Conservation (phyloP, 768 basidiomycete species). For the Suillus alpinus region DNA sequence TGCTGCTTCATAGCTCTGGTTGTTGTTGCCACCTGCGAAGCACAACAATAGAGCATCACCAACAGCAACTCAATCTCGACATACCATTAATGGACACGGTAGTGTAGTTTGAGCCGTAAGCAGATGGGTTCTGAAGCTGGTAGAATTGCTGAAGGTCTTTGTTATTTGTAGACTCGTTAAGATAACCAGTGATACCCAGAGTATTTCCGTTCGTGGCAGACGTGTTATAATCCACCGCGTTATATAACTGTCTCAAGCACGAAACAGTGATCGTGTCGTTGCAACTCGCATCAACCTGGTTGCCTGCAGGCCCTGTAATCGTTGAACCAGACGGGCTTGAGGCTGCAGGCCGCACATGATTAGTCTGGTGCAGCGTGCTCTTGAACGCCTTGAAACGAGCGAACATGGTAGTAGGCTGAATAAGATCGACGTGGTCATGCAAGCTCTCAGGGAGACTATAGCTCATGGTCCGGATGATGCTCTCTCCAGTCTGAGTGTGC, state of each 20-base stretch:
- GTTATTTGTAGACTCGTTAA: slow-evolving; percentile 50
- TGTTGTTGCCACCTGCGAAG: slow-evolving; percentile 54
- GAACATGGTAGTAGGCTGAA: slow-evolving; percentile 75
- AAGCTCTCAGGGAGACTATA: slow-evolving; percentile 65
- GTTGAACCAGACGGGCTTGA: slow-evolving; percentile 11
- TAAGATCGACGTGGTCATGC: slow-evolving; percentile 58
- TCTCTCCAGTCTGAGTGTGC: slow-evolving; percentile 50
- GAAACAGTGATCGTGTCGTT: slow-evolving; percentile 47
- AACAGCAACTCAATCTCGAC: not conserved
- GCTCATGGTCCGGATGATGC: slow-evolving; percentile 60
- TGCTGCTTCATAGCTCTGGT: slow-evolving; percentile 49
- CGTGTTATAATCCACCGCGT: slow-evolving; percentile 45
- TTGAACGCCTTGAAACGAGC: slow-evolving; percentile 42
- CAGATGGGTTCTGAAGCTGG: slow-evolving; percentile 44
- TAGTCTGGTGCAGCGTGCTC: slow-evolving; percentile 38
- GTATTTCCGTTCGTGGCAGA: slow-evolving; percentile 41
- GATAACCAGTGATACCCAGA: slow-evolving; percentile 55
- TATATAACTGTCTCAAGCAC: slow-evolving; percentile 57
- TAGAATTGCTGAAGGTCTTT: slow-evolving; percentile 54
- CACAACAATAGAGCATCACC: slow-evolving; percentile 9
- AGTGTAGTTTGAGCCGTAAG: slow-evolving; percentile 49
- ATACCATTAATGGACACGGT: slow-evolving; percentile 55
- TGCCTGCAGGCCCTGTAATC: slow-evolving; percentile 32
- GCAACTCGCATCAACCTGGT: slow-evolving; percentile 46
- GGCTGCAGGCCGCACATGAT: not conserved